Conservation (phyloP, 2,329 filamentous ascomycete species). For the Plectosphaerella plurivora region DNA sequence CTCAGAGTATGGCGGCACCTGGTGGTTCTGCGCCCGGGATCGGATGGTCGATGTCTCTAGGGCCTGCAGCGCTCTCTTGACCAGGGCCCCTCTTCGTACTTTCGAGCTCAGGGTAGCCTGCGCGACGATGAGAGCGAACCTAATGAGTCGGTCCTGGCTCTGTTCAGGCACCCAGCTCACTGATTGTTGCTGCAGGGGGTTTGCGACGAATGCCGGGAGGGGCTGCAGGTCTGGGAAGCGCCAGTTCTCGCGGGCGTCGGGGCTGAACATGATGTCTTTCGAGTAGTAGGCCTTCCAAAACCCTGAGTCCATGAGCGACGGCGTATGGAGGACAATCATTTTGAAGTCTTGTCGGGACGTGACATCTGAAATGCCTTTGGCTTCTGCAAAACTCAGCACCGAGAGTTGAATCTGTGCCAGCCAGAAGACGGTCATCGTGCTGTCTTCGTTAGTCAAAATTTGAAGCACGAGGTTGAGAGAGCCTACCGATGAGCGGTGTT, state of each 20-base stretch:
- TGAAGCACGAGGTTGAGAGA: not conserved
- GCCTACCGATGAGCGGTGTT: slow-evolving; percentile 26
- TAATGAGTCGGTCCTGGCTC: slow-evolving; percentile 14
- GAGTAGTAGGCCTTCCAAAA: slow-evolving; percentile 27
- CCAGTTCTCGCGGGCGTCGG: slow-evolving; percentile 20
- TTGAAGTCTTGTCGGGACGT: slow-evolving; percentile 15
- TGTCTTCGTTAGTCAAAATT: not conserved
- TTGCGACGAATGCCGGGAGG: slow-evolving; percentile 12
- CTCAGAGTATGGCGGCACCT: slow-evolving; percentile 21
- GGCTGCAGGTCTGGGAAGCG: slow-evolving; percentile 23
- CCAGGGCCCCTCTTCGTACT: slow-evolving; percentile 15
- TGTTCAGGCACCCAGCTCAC: not conserved
- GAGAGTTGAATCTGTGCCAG: not conserved
- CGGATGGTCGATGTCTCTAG: slow-evolving; percentile 19
- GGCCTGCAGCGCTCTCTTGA: slow-evolving; percentile 18
- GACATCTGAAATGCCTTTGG: not conserved
- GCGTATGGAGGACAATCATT: slow-evolving; percentile 16
- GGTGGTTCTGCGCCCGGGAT: slow-evolving; percentile 9
- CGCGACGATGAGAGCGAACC: slow-evolving; percentile 24
- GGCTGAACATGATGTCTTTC: slow-evolving; percentile 23
- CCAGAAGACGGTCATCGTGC: not conserved
- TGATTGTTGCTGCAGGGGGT: not conserved
- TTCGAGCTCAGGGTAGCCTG: slow-evolving; percentile 16
- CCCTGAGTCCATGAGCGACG: slow-evolving; percentile 21
- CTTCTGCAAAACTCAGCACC: not conserved